Base-by-base conservation (phyloP, 768 basidiomycete genomes). In the Pleurotus djamor region DNA sequence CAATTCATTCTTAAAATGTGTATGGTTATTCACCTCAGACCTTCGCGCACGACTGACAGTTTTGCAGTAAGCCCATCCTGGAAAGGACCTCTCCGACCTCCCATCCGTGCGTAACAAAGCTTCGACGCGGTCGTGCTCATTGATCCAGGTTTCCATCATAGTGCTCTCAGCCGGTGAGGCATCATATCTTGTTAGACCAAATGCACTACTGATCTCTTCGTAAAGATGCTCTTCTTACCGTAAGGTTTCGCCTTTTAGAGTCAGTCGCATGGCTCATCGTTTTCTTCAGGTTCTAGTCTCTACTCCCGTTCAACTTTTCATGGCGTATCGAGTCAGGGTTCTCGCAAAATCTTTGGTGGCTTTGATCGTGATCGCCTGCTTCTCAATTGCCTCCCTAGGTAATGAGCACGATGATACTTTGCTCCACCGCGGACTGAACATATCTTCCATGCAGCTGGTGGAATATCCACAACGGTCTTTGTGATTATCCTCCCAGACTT, bases 1-100 rank as follows among this genome's bases (percentile, higher is more conserved):
- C 58, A 58, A 17, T 48, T 66, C 9, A 43, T 64, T 45, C 16
- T 47, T 16, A 16, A 50, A 6, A 60, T 34, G 14, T 58, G 60
- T 65, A 36, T 14, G 59, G 17, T 17, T 47, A 6, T 28, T 36
- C 33, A 13, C 17, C 21, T 28, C 21, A 28, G 21, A 28, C 21
- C 21, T 28, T 28, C 21, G 21, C 21, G 21, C 21, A 28, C 21
- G 21, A 28, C 21, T 28, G 21, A 28, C 21, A 28, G 21, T 28
- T 28, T 28, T 28, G 21, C 21, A 28, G 21, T 28, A 28, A 28
- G 3, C 21, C 21, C 21, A 28, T 28, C 21, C 1, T 28, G 21
- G 21, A 28, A 28, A 28, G 21, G 21, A 28, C 21, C 21, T 28
- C 21, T 28, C 21, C 21, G 21, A 28, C 21, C 21, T 28, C 21